Evolutionary conservation across 352 stramenopile genomes (phyloP).

Genomic region (Pythium phragmiticola): DNA sequence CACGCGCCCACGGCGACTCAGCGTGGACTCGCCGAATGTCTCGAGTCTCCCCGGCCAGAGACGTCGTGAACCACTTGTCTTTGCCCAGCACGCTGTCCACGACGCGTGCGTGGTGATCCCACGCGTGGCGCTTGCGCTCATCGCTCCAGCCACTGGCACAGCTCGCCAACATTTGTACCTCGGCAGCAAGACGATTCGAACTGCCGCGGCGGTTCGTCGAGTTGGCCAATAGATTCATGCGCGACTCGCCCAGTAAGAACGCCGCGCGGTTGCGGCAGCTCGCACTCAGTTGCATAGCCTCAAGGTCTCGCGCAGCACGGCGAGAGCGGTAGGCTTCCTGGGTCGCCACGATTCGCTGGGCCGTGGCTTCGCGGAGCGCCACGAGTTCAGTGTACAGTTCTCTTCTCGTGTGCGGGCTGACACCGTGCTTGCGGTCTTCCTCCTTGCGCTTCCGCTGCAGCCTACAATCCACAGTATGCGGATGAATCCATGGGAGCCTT

Average conservation of each 20-base stretch:
- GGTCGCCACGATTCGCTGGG: slow-evolving; percentile 25
- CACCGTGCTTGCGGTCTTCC: not conserved
- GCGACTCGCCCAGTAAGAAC: slow-evolving; percentile 29
- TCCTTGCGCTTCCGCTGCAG: slow-evolving; percentile 16
- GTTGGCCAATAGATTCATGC: slow-evolving; percentile 2
- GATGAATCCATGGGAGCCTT: not conserved
- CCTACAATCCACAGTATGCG: not conserved
- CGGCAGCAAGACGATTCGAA: not conserved
- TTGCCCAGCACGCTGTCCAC: slow-evolving; percentile 38
- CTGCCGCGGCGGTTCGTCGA: not conserved
- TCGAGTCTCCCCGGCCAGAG: slow-evolving; percentile 36
- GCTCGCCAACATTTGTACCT: slow-evolving; percentile 13
- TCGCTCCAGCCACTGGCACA: slow-evolving; percentile 17
- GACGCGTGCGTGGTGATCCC: slow-evolving; percentile 36
- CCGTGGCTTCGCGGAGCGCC: slow-evolving; percentile 29
- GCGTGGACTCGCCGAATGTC: slow-evolving; percentile 51
- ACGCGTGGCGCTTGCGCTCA: slow-evolving; percentile 32
- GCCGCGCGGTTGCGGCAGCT: slow-evolving; percentile 50
- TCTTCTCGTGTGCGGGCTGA: slow-evolving; percentile 26
- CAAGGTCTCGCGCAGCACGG: slow-evolving; percentile 21
- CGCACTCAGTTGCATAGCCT: slow-evolving; percentile 27
- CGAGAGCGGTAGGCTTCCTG: slow-evolving; percentile 16
- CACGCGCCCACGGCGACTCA: slow-evolving; percentile 44
- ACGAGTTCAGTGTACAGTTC: slow-evolving; percentile 50
- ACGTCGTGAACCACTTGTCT: slow-evolving; percentile 50